Evolutionary conservation across 139 green algal genomes (phyloP).

Genomic region (Chlorella sp.): DNA sequence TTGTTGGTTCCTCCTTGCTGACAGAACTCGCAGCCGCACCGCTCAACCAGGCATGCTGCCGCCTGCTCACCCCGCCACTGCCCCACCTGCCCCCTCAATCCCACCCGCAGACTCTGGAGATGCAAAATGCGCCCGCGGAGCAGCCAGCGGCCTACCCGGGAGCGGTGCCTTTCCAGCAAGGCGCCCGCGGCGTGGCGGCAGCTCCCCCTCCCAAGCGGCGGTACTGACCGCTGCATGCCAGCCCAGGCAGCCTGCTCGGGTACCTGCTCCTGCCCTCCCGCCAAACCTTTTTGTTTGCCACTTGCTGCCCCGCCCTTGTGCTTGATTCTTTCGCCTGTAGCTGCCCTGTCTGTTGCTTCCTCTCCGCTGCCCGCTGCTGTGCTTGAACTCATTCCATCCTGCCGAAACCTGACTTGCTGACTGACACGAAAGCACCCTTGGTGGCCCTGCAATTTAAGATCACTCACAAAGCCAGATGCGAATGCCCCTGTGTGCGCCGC

Average conservation of each 20-base stretch:
- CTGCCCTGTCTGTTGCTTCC: not conserved
- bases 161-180: not conserved
- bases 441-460: too few species aligned
- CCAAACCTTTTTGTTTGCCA: too few species aligned
- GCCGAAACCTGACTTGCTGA: too few species aligned
- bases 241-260: not conserved
- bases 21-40: too few species aligned
- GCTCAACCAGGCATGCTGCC: too few species aligned
- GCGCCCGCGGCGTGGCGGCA: slow-evolving; percentile 1
- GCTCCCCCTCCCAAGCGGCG: slow-evolving; percentile 23
- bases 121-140: not conserved
- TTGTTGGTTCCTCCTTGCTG: too few species aligned
- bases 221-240: not conserved
- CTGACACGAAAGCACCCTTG: too few species aligned
- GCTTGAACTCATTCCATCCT: too few species aligned
- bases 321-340: not conserved
- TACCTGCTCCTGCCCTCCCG: too few species aligned
- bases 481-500: too few species aligned
- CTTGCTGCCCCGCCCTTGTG: too few species aligned
- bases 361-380: not conserved
- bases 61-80: not conserved
- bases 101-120: slow-evolving; percentile 4
- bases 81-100: not conserved
- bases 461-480: too few species aligned
- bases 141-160: not conserved